Evolutionary conservation across 768 basidiomycete genomes (phyloP), one percentile per base, ranked within the genome.

Genomic region (Strobilomyces echinocephalus): DNA sequence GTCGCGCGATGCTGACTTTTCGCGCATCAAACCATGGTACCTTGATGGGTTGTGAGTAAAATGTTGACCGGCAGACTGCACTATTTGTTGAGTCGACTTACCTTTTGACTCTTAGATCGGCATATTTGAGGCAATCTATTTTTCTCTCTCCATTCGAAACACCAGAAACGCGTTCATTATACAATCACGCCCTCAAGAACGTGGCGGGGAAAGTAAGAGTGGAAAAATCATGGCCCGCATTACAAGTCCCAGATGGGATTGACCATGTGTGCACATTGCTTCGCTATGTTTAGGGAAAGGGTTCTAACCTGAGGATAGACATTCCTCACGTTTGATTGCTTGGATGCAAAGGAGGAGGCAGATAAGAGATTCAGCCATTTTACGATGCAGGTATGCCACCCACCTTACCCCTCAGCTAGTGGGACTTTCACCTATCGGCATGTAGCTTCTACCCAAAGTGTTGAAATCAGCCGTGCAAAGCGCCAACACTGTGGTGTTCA

Each of bases 21-120:
- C 94, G 10, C 84, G 97, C 11, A 88, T 98, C 62, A 98, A 97
- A 72, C 91, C 93, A 1, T 98, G 97, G 97, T 97, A 95, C 69
- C 80, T 98, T 11, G 95, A 98, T 60, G 88, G 87, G 66, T 82
- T 92, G 95, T 97, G 71, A 65, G 91, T 73, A 10, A 42, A n/a
- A 46, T 55, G 56, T 39, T 39, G 39, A 39, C 8, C 9, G n/a
- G 11, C n/a, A 3, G 38, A 38, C 39, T 20, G 39, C 15, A 36
- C 35, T 36, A 20, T 39, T 20, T 11, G 10, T 20, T 20, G 18
- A 39, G 9, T 39, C 39, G 18, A 9, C 4, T 9, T 7, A 49
- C 21, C 9, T 18, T 38, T 24, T 30, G 34, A 20, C 21, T 26
- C 45, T 54, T 20, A 97, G 94, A 64, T 85, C 95, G 5, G 73